Percentiles rank a stretch among this genome's conserved stretches.
These are phyloP conservation scores for Chaetoscypha palmicola DNA, from an alignment of 2,329 filamentous ascomycete species.

Conservation along the genomic window DNA sequence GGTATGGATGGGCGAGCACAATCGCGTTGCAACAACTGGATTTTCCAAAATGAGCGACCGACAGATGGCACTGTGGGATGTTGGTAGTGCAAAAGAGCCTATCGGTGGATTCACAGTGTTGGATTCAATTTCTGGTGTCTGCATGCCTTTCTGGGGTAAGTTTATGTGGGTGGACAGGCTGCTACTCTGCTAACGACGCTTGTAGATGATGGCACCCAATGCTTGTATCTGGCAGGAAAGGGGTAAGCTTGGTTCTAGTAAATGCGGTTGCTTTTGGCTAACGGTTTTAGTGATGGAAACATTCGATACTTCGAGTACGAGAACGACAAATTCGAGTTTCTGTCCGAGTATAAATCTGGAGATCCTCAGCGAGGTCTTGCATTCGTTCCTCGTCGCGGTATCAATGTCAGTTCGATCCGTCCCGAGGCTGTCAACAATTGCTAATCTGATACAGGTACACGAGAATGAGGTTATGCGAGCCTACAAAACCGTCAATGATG, in stretches of 20 bases:
- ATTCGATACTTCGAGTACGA: conserved; percentile 98
- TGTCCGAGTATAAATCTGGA: conserved; percentile 94
- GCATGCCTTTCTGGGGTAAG: conserved; percentile 96
- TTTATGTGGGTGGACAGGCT: too few species aligned
- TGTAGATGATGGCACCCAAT: conserved; percentile 81
- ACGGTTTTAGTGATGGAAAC: conserved; percentile 71
- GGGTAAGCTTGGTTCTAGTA: conserved; percentile 54
- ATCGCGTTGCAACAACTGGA: conserved; percentile 90
- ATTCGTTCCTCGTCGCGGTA: conserved; percentile 88
- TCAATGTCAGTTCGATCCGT: conserved; percentile 56
- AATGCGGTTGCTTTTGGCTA: conserved; percentile 7
- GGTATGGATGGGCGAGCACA: conserved; percentile 96
- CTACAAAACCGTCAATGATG: conserved; percentile 95
- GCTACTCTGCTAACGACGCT: conserved; percentile 12
- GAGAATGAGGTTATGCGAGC: conserved; percentile 94
- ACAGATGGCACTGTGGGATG: conserved; percentile 92
- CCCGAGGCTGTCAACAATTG: conserved; percentile 14
- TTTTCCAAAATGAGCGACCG: conserved; percentile 99
- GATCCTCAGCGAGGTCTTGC: conserved; percentile 93
- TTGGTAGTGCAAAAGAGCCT: conserved; percentile 69
- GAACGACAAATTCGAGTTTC: conserved; percentile 96
- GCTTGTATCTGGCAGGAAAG: conserved; percentile 93
- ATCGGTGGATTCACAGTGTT: conserved; percentile 85
- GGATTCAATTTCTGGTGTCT: conserved; percentile 94
- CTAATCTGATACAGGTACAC: conserved; percentile 53